Evolutionary conservation across 139 green algal species (phyloP), one percentile per base, ranked within the genome.

Genomic region (Nannochloris sp.): DNA sequence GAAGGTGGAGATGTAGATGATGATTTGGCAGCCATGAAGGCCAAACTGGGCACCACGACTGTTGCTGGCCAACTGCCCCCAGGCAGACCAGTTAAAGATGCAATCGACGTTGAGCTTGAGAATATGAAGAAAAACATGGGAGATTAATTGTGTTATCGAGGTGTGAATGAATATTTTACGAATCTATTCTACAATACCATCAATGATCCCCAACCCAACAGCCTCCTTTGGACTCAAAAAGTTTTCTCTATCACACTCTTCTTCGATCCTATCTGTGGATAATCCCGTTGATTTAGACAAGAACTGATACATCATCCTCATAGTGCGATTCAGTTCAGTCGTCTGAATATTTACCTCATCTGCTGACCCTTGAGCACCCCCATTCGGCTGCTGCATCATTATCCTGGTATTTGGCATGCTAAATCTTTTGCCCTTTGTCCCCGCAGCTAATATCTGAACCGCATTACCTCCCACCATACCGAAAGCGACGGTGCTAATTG

Each of bases 351-450:
- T 88, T 56, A 84, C 78, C 66, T 90, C 83, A 44, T 85, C 73
- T 30, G 80, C 75, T 5, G 81, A 87, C 20, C 83, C 83, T 65
- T 72, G 70, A 31, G 74, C 63, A 29, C 83, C 83, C 17, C 79
- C 76, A 71, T 87, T 85, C 17, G 91, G 91, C 76, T 97, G 92
- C 50, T 94, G 87, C 79, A 97, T 86, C 81, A 97, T 90, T 75
- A 97, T 89, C 16, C 91, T 78, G 0, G 88, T 82, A 75, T 84
- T 92, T 49, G 86, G 84, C 91, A 97, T 97, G 26, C 79, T 73
- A 62, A 81, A 95, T 9, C 91, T 82, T 70, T 90, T 91, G 36
- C 91, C 90, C 78, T 95, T 94, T 44, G 80, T 80, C 29, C 91
- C 91, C 4, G 77, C 75, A 23, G 91, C 89, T 79, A 95, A 74